These are phyloP conservation scores for Leishmania major DNA, from an alignment of 208 protist species.

Conservation along the genomic window DNA sequence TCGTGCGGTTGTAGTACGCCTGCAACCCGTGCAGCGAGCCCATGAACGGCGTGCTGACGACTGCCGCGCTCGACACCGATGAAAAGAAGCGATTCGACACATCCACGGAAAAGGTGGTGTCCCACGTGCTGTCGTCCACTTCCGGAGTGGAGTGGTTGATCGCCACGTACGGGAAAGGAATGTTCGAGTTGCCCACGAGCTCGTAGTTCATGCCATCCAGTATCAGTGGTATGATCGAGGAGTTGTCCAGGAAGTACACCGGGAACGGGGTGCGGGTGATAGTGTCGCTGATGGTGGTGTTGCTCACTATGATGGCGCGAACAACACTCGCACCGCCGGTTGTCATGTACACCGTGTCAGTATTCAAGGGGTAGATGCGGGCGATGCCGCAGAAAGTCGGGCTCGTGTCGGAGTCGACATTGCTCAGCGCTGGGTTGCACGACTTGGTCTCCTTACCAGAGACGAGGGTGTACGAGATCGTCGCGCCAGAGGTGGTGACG, in stretches of 20 bases:
- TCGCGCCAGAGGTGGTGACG: constrained; percentile 20
- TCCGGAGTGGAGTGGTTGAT: constrained; percentile 10
- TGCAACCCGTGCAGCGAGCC: constrained; percentile 26
- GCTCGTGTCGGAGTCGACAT: constrained; percentile 19
- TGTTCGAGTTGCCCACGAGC: constrained; percentile 22
- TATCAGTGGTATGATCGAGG: constrained; percentile 24
- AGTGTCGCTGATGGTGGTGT: constrained; percentile 23
- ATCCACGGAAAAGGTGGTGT: constrained; percentile 41
- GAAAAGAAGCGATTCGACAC: constrained; percentile 20
- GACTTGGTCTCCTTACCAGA: constrained; percentile 20
- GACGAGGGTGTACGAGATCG: constrained; percentile 27
- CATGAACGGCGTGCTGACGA: constrained; percentile 25
- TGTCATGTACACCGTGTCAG: constrained; percentile 57
- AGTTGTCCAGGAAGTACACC: constrained; percentile 39
- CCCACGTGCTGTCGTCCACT: constrained; percentile 41
- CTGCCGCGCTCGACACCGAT: neutral
- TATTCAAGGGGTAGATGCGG: constrained; percentile 41
- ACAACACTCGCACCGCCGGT: constrained; percentile 27
- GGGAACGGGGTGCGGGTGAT: constrained; percentile 53
- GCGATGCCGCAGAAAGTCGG: constrained; percentile 42
- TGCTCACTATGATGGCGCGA: constrained; percentile 40
- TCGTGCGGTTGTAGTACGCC: constrained; percentile 64
- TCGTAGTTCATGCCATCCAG: constrained; percentile 38
- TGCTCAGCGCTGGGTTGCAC: constrained; percentile 6
- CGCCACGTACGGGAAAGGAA: constrained; percentile 24